Base-by-base conservation (phyloP, 1,139 yeast genomes). In the Diutina siamensis region DNA sequence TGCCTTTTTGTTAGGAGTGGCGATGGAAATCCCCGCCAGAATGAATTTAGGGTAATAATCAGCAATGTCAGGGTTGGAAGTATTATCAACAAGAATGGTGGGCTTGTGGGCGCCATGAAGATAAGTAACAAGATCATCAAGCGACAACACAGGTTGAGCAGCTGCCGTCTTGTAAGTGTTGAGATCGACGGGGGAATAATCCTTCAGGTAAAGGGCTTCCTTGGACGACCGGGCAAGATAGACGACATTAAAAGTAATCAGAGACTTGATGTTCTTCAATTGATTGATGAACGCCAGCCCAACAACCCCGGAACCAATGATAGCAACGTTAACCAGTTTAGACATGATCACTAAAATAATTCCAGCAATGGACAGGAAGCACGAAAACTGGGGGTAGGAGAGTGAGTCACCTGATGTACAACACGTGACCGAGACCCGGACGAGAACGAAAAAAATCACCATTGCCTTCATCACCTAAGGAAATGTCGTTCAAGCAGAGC, bases 1-100 rank as follows among this genome's bases (percentile, higher is more conserved):
- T 0, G 95, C 98, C 72, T 92, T 94, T 66, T 92, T 92, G 74
- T 94, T 92, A 54, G 99, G 98, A 40, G 98, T 92, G 28, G 97
- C 98, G 57, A 92, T 78, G 44, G 97, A 87, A 53, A 94, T 81
- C 38, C 96, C 95, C 50, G 72, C 76, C 53, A 74, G 65, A 50
- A 89, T 68, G 57, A 92, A 81, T 33, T 69, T 63, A 44, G 96
- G 86, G 61, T 94, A 94, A 46, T 75, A 72, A 42, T 75, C 72
- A 38, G 97, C 95, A 55, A 89, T 69, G 4, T 74, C 60, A 53
- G 76, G 83, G 62, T 81, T 85, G 32, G 97, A 87, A 44, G 99
- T 92, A 72, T 92, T 92, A 66, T 92, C 99, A 44, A 94, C 83
- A 51, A 92, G 69, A 53, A 92, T 83, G 28, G 87, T 78, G 45